Evolutionary conservation across 192 early-diverging fungal species (phyloP).

Genomic region (Neocallimastix lanati): DNA sequence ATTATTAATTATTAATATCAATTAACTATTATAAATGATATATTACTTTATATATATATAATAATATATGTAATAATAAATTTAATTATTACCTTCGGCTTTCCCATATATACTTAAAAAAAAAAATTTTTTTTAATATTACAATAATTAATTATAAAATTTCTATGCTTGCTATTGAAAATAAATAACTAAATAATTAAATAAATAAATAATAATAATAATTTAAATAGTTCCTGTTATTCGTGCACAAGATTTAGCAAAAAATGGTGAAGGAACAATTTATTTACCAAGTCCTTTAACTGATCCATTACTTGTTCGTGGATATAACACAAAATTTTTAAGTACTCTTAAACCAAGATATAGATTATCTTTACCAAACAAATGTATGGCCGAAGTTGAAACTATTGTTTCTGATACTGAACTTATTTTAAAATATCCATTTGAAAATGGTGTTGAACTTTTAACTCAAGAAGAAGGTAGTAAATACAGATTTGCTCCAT

Average conservation of each 20-base stretch:
- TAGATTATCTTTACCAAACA: slow-evolving; percentile 43
- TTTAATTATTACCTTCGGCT: no score
- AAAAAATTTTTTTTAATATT: no score
- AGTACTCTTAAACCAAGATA: slow-evolving; percentile 29
- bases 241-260: slow-evolving; percentile 77
- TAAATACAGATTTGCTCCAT: slow-evolving; percentile 45
- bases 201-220: no score
- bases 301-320: not conserved
- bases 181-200: no score
- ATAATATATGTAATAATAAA: no score
- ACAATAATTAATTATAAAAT: no score
- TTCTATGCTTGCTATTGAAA: no score
- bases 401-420: slow-evolving; percentile 69
- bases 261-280: slow-evolving; percentile 38
- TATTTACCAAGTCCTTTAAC: slow-evolving; percentile 33
- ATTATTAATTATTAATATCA: no score
- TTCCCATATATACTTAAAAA: no score
- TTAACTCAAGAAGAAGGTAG: slow-evolving; percentile 38
- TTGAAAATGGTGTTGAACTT: slow-evolving; percentile 45
- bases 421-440: slow-evolving; percentile 52
- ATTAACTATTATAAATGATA: no score
- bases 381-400: slow-evolving; percentile 45
- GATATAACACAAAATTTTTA: slow-evolving; percentile 10
- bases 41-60: no score
- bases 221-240: slow-evolving; percentile 59